Base-by-base conservation (phyloP, 441 rosid species). In the Metrosideros polymorpha region DNA sequence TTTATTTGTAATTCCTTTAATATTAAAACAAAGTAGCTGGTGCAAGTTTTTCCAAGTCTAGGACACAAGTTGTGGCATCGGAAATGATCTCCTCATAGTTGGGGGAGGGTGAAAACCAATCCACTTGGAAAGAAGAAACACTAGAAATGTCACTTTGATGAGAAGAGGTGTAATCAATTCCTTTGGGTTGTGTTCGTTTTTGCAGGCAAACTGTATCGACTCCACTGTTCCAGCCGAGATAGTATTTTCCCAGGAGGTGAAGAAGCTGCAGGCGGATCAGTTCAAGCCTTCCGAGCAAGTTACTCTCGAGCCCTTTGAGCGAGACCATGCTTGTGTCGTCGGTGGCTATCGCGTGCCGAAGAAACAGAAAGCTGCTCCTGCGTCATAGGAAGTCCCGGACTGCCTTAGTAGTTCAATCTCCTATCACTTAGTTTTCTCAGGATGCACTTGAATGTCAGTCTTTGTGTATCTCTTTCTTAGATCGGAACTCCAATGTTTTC, bases 301-400 rank as follows among this genome's bases (percentile, higher is more conserved):
- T 15, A 97, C 98, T 47, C 95, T 97, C 0, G 99, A 96, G 93
- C 99, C 99, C 3, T 97, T 94, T 54, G 99, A 97, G 91, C 92
- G 99, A 49, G 99, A 96, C 89, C 99, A 97, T 87, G 99, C 99
- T 6, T 96, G 99, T 86, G 99, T 97, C 7, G 95, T 95, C 0
- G 99, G 99, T 12, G 95, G 90, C 32, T 97, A 97, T 90, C 92
- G 99, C 0, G 59, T 94, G 96, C 95, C 98, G 0, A 96, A 95
- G 95, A 95, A 97, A 86, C 94, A 92, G 88, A 94, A 94, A 89
- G 88, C 87, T 63, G 89, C 85, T 49, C 59, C 88, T 6, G 79
- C 79, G 22, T 71, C 79, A 71, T 71, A 35, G 22, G 15, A 35
- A 71, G 79, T 22, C n/a, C 39, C 27, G 47, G 79, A 35, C 79